Base-by-base conservation (phyloP, 768 basidiomycete species). In the Trametopsis cervina region DNA sequence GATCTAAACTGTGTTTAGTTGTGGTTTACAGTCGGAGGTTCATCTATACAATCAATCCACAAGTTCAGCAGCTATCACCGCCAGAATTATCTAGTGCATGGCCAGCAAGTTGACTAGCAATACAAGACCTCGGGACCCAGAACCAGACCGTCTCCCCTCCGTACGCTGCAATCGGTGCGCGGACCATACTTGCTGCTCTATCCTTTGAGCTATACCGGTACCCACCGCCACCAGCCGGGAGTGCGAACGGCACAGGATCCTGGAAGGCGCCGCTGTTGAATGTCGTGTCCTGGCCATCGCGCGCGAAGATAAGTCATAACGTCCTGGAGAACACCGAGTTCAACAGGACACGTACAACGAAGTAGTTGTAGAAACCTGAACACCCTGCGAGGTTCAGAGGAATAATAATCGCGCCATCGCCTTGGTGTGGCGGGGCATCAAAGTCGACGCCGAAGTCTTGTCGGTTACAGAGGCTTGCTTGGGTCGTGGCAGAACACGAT, bases 371-470 rank as follows among this genome's bases (percentile, higher is more conserved):
- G 36, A 37, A 46, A 9, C 29, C 45, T 5, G 45, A 22, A 20
- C 45, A 46, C 4, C 35, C 45, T n/a, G 45, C 10, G 4, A 46
- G 33, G 33, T 46, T 21, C 35, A 46, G 27, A 11, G 45, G 45
- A 13, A 46, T 46, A 24, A 46, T 46, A 24, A 46, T 46, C 6
- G 45, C 29, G 4, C 27, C 35, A 37, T 46, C 45, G 4, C 45
- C 45, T 4, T 15, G 13, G 45, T 46, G 29, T 9, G 45, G 45
- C n/a, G 45, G 45, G 17, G 45, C 45, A 35, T 46, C 45, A 21
- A 46, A 46, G 45, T 46, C 43, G 25, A 44, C 43, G 17, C 43
- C 45, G 33, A 46, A 46, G 5, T 21, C 35, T 23, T 38, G 45
- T 18, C 45, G 45, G 27, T 46, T 20, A 24, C 45, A 46, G 15